Evolutionary conservation across 2,329 filamentous ascomycete species (phyloP), one percentile per base, ranked within the genome.

Genomic region (Trichoderma sp.): DNA sequence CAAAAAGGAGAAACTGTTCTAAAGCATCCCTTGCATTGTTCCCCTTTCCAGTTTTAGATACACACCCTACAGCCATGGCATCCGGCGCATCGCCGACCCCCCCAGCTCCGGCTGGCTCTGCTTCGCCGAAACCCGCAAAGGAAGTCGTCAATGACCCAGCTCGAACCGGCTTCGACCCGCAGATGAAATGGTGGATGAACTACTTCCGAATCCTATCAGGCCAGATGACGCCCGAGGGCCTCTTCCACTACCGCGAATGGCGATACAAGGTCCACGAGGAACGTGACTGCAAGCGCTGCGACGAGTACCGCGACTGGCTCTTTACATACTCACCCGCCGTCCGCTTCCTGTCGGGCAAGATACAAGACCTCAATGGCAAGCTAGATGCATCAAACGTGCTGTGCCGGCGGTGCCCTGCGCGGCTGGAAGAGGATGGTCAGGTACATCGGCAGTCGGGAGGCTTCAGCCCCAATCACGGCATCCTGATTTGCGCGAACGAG

Each of bases 401-500:
- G 57, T 99, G 96, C 80, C 87, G 91, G 30, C 89, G 94, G 72
- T 99, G 96, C 79, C 89, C 89, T 8, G 85, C 87, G 15, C 82
- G 85, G 36, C 81, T 90, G 39, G 85, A 84, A 47, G 83, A 86
- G 75, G 83, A 87, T 74, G 90, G 89, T 23, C 85, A 88, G 66
- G 85, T 91, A 62, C 90, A 92, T 79, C 84, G 88, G 66, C 85
- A 88, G 79, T 88, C 88, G 39, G 96, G 95, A 30, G 96, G 96
- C 1, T 98, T 98, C 80, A 91, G 92, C 80, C 91, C 94, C 1
- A 87, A 92, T 65, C 92, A 94, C 79, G 96, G 96, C 47, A 98
- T 99, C 74, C 80, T 97, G 78, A 86, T 99, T 26, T 99, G 96
- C 82, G 94, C 96, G 66, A 99, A 99, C 82, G 91, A 96, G 82